phyloP scores from a whole-genome alignment of 1,139 yeast genomes.

The Saccharomyces hybrid region DNA sequence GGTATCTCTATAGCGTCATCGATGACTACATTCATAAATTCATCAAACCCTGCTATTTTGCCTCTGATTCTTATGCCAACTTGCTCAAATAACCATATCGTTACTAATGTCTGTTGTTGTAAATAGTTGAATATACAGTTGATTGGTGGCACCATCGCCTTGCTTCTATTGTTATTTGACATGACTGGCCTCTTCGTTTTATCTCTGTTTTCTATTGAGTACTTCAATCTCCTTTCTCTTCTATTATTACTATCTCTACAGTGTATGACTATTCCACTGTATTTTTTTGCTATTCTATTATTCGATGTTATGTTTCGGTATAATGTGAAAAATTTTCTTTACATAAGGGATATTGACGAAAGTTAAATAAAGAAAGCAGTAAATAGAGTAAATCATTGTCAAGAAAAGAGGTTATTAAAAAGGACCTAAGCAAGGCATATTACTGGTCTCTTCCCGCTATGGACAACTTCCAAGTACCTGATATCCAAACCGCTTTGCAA shows the following conservation, averaged over 20 bases:
- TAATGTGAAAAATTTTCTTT: background rate
- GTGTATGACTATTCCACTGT: background rate
- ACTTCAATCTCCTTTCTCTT: background rate
- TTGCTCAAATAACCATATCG: conserved; percentile 87
- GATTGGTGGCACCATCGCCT: conserved; percentile 74
- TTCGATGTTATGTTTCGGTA: background rate
- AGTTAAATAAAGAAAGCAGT: background rate
- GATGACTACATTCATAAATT: conserved; percentile 92
- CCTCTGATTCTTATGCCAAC: conserved; percentile 74
- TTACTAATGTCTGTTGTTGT: conserved; percentile 72
- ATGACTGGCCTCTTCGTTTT: background rate
- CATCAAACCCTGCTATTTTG: conserved; percentile 83
- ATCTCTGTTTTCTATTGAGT: background rate
- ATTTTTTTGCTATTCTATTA: background rate
- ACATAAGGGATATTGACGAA: background rate
- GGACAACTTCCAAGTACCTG: conserved; percentile 12
- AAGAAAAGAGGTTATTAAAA: background rate
- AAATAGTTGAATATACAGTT: conserved; percentile 80
- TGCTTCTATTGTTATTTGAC: conserved; percentile 11
- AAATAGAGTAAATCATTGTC: background rate
- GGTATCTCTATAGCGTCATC: conserved; percentile 78
- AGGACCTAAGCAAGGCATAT: background rate
- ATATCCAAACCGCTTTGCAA: conserved; percentile 23
- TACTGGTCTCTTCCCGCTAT: background rate
- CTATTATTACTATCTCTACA: background rate